Base-by-base conservation (phyloP, 2,329 filamentous ascomycete species). In the Cryphonectria parasitica region DNA sequence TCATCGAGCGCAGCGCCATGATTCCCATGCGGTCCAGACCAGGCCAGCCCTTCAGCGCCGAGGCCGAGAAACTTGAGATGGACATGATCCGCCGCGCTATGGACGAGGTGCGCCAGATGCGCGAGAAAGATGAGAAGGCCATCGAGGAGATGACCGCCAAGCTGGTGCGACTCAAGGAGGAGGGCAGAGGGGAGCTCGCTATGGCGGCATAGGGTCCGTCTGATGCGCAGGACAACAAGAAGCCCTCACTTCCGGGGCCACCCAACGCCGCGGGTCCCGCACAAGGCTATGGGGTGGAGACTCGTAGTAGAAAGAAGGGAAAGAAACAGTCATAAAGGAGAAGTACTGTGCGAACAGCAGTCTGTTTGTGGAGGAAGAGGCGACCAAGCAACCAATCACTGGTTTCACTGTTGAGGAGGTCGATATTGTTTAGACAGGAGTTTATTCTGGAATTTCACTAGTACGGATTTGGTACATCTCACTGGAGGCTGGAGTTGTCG, bases 21-120 rank as follows among this genome's bases (percentile, higher is more conserved):
- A 89, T 97, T 73, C 93, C 93, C 5, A 84, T 89, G 69, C 85
- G 83, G 64, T 91, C 88, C 76, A 85, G 88, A 11, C 88, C 90
- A 2, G 90, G 87, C 45, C 91, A 91, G 77, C 90, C 89, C n/a
- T 95, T 93, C 78, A 92, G 90, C 79, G 85, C 86, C 71, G 89
- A 92, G 82, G 91, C 89, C 64, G 92, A 92, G 82, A 84, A 87
- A 74, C 80, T 87, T 8, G 89, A 91, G 80, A 80, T 90, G 49
- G 86, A 88, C 78, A 86, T 85, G 77, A 81, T 91, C 62, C 84
- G 84, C 73, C 90, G 90, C 71, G 92, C 92, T 69, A 83, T 90
- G 77, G 84, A 85, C 69, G 88, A 90, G 77, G 87, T 93, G 58
- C 84, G 88, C 69, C 85, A 88, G 69, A 88, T 91, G 78, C 83